A percentile compares a stretch with the other conserved stretches of the same genome.
Evolutionary conservation across 2,329 filamentous ascomycete genomes (phyloP).

Genomic region (Penicillium sp.): DNA sequence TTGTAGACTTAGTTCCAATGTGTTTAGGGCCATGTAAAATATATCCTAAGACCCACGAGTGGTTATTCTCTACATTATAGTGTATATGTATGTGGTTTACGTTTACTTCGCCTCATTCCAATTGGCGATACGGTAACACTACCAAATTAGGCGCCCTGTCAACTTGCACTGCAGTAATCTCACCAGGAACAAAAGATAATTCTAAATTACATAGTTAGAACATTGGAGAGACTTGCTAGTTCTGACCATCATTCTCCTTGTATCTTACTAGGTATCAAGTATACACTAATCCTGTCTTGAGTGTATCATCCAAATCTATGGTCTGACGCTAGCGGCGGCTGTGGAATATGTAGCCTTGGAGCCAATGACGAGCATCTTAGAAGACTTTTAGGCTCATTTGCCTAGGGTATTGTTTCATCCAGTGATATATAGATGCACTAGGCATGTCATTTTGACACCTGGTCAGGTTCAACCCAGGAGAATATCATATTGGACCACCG

Average conservation of each 20-base stretch:
- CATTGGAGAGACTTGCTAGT: neutral
- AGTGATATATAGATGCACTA: constrained; percentile 1
- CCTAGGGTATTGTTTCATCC: neutral
- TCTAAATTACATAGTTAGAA: neutral
- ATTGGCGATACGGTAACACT: neutral
- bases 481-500: neutral
- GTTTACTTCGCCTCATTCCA: neutral
- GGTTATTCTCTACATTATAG: neutral
- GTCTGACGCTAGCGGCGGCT: constrained; percentile 5
- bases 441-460: neutral
- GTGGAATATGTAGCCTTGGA: neutral
- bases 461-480: neutral
- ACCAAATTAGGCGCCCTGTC: neutral
- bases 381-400: neutral
- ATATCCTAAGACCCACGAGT: neutral
- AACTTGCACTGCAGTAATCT: neutral
- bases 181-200: neutral
- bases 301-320: constrained; percentile 2
- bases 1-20: neutral
- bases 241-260: no score
- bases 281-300: neutral
- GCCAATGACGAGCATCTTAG: constrained; percentile 3
- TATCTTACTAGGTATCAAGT: neutral
- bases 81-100: no score
- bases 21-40: neutral